Base-by-base conservation (phyloP, 2,329 filamentous ascomycete genomes). In the Apiospora pterosperma region DNA sequence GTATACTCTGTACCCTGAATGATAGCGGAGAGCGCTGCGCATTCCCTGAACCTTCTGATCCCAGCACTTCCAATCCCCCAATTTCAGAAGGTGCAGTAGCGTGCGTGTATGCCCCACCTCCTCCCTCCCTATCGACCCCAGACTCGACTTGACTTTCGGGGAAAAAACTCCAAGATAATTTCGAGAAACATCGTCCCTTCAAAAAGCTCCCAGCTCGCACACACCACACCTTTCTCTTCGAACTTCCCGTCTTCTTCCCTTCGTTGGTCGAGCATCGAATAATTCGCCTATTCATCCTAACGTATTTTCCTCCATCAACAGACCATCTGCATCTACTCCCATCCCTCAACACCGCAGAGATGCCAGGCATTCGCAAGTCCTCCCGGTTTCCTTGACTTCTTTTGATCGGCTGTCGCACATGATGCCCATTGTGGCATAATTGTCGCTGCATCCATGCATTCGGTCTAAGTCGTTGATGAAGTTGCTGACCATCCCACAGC, bases 311-410 rank as follows among this genome's bases (percentile, higher is more conserved):
- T 34, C 8, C 48, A 55, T 21, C 48, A 55, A 52, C 44, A 52
- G 14, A 52, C 28, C 28, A 36, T 38, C 34, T 64, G 63, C 68
- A 67, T 64, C 58, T 44, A n/a, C 21, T 28, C 14, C 25, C n/a
- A 62, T 16, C n/a, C n/a, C 16, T 14, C 39, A 41, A 23, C 68
- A 71, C 72, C 72, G 68, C 75, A 83, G 21, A 68, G 59, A 85
- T 86, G 84, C 79, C 80, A 75, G 83, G 82, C 69, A 78, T 85
- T 74, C 82, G 84, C 85, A 76, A 77, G 82, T 83, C 59, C 66
- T 48, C 39, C 63, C 66, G 64, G 36, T 63, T 59, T 59, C 60
- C 31, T 48, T 36, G 61, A 41, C 39, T 21, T 14, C n/a, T 41
- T 34, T 21, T 21, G 12, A 62, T 42, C 39, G 36, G 23, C 59